phyloP scores from a whole-genome alignment of 1,284 basidiomycete species.

The Mycosarcoma maydis region DNA sequence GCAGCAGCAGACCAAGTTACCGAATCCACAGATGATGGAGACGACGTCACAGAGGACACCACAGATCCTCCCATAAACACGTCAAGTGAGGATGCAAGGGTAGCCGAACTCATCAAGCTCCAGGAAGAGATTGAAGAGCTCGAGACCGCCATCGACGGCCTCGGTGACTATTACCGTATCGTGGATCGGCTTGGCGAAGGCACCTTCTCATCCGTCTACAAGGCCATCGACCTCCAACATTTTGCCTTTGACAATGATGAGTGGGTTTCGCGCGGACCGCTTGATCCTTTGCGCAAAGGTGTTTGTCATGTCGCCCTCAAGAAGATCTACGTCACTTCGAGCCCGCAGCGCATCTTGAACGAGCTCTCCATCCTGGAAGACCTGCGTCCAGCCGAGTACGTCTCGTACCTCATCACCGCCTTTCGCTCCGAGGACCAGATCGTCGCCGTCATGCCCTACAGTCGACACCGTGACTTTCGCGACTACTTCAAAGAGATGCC shows the following conservation, averaged over 20 bases:
- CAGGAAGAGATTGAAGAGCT: slow-evolving; percentile 72
- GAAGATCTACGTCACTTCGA: slow-evolving; percentile 95
- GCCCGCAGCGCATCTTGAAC: slow-evolving; percentile 89
- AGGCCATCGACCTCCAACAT: slow-evolving; percentile 84
- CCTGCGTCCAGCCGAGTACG: slow-evolving; percentile 63
- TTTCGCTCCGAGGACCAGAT: slow-evolving; percentile 92
- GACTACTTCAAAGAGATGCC: slow-evolving; percentile 81
- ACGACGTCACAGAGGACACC: slow-evolving; percentile 16
- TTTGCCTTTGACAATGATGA: slow-evolving; percentile 81
- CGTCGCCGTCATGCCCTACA: slow-evolving; percentile 93
- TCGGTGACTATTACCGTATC: slow-evolving; percentile 77
- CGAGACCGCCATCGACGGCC: slow-evolving; percentile 75
- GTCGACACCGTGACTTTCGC: slow-evolving; percentile 89
- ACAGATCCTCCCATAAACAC: slow-evolving; percentile 24
- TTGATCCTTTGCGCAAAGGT: slow-evolving; percentile 35
- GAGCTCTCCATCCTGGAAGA: slow-evolving; percentile 93
- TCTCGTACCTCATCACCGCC: slow-evolving; percentile 85
- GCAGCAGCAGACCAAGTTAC: slow-evolving; percentile 5
- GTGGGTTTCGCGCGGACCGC: slow-evolving; percentile 71
- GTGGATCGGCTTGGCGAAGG: slow-evolving; percentile 92
- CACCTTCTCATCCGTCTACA: slow-evolving; percentile 98
- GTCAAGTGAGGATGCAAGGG: slow-evolving; percentile 34
- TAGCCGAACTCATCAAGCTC: slow-evolving; percentile 42
- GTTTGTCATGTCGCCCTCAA: slow-evolving; percentile 88
- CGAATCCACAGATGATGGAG: slow-evolving; percentile 17